Evolutionary conservation across 108 stramenopile genomes (phyloP).

Genomic region (Skeletonema menzelii): DNA sequence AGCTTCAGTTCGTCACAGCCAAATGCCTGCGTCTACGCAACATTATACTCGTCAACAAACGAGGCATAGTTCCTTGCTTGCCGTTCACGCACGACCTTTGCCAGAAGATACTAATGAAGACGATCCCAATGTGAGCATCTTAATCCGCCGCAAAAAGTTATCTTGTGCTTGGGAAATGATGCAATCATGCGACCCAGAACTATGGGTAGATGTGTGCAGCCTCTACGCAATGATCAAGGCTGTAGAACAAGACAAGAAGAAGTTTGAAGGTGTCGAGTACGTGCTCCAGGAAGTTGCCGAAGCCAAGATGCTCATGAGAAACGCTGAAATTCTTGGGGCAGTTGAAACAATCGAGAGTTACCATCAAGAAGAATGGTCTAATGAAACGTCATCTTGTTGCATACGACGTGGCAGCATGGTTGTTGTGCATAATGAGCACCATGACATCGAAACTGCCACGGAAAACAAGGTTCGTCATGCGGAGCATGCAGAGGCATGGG

Average conservation of each 20-base stretch:
- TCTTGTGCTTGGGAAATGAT: constrained; percentile 38
- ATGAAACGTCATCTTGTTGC: constrained; percentile 9
- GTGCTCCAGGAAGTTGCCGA: constrained; percentile 32
- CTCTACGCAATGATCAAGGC: constrained; percentile 22
- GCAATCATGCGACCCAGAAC: constrained; percentile 26
- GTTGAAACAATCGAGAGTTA: constrained; percentile 33
- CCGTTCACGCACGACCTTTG: constrained; percentile 36
- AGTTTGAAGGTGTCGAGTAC: constrained; percentile 11
- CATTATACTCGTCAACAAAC: constrained; percentile 36
- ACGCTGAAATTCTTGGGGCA: constrained; percentile 31
- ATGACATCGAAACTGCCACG: constrained; percentile 21
- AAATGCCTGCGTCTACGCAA: constrained; percentile 24
- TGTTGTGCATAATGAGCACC: constrained; percentile 10
- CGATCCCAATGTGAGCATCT: constrained; percentile 24
- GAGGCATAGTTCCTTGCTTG: constrained; percentile 33
- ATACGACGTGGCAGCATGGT: constrained; percentile 24
- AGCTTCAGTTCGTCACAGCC: constrained; percentile 26
- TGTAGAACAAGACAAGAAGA: constrained; percentile 16
- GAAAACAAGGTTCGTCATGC: constrained; percentile 31
- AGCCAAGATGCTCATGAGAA: constrained; percentile 36
- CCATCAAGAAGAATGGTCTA: constrained; percentile 31
- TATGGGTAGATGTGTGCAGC: constrained; percentile 40
- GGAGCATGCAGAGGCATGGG: constrained; percentile 39
- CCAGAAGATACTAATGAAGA: constrained; percentile 13
- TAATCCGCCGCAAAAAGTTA: constrained; percentile 32